These are phyloP conservation scores for Tricharina praecox DNA, from an alignment of 495 filamentous ascomycete species.

Conservation along the genomic window DNA sequence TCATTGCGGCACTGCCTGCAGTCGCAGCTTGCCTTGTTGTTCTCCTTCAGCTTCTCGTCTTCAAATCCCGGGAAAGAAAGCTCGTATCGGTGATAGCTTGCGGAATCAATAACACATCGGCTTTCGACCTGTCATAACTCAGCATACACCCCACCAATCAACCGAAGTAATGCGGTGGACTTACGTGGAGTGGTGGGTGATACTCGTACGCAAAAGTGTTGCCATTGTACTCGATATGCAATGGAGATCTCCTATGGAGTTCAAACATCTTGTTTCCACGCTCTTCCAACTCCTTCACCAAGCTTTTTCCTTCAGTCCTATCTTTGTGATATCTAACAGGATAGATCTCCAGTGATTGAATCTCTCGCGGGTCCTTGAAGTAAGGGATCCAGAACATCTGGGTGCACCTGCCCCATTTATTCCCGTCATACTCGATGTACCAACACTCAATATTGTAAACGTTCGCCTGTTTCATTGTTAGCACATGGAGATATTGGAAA, in stretches of 20 bases:
- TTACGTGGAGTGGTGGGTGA: neutral
- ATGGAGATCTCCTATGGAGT: constrained; percentile 1
- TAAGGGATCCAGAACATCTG: constrained; percentile 53
- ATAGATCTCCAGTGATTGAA: neutral
- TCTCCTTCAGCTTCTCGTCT: neutral
- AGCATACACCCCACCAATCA: too few species aligned
- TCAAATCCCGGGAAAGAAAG: too few species aligned
- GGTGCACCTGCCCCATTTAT: constrained; percentile 38
- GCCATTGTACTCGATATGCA: constrained; percentile 4
- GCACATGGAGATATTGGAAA: too few species aligned
- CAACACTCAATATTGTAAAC: neutral
- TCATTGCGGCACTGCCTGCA: neutral
- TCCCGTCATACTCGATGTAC: neutral
- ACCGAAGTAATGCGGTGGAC: too few species aligned
- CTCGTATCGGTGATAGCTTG: neutral
- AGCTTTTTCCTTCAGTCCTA: neutral
- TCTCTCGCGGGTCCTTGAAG: constrained; percentile 42
- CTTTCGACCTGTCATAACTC: constrained; percentile 10
- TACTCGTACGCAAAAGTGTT: constrained; percentile 8
- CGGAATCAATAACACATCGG: constrained; percentile 7
- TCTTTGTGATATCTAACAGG: neutral
- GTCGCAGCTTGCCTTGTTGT: neutral
- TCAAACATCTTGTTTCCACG: neutral
- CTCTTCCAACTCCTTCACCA: neutral
- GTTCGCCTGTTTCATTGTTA: too few species aligned